Evolutionary conservation across 116 monocot species (phyloP), one percentile per base, ranked within the genome.

Genomic region (Cymodocea nodosa): DNA sequence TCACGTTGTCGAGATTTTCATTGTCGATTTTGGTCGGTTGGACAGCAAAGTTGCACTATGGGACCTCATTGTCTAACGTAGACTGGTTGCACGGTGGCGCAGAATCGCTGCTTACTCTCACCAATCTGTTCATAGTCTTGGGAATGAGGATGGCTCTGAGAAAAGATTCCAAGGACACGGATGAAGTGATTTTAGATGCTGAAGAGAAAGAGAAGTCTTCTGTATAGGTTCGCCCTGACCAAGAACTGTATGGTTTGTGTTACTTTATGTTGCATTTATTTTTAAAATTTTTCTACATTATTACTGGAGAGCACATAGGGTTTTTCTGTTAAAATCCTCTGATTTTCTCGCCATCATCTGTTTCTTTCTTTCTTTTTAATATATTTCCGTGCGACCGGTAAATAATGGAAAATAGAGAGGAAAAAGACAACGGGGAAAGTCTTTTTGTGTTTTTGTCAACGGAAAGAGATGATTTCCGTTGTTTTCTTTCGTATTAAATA

Each of bases 21-120:
- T 36, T n/a, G 14, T 51, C 59, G 16, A 14, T 65, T 17, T 52
- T 30, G 30, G 4, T 74, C 61, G 1, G 44, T 74, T 64, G 53
- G 54, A 48, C 84, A 95, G 95, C 95, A 25, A 95, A 95, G 76
- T 73, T 95, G 60, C 79, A 87, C 15, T 95, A 90, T 77, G 95
- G 90, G 55, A 95, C 95, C 60, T 95, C 95, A n/a, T 64, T 95
- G 63, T 84, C 95, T 9, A 95, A 95, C 62, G 90, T 95, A 15
- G 95, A 95, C 78, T 95, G 95, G 95, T 72, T 95, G 62, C 95
- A 95, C 70, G 95, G 95, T 50, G 63, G 85, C 18, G 95, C 95
- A 24, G 95, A 95, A 57, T 90, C 90, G 3, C 70, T 95, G 51
- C 90, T 95, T 65, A 85, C 87, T 22, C 78, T 94, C n/a, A 95